Base-by-base conservation (phyloP, 2,329 filamentous ascomycete species). In the Colletotrichum caudatum region DNA sequence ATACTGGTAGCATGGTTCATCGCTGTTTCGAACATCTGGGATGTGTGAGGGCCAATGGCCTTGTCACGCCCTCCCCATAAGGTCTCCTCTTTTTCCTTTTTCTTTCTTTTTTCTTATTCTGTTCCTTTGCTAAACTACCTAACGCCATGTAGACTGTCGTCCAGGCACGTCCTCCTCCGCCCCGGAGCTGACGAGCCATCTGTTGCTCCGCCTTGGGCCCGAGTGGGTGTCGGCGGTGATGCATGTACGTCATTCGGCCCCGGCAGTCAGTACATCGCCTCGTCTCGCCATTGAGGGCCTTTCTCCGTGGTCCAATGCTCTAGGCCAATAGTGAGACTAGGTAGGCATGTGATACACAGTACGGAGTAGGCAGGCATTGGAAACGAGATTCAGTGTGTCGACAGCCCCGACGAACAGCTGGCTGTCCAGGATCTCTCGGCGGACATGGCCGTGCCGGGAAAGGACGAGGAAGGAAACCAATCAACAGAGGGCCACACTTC, bases 201-300 rank as follows among this genome's bases (percentile, higher is more conserved):
- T 35, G 60, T 44, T 69, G 65, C 69, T 71, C 69, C 69, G 69
- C 69, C 59, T 60, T 71, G 29, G 29, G 48, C 59, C 39, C 44
- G 48, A 64, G 69, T 71, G 69, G 69, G 69, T 71, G 64, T 60
- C 65, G 59, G 51, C 53, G 41, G 58, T 58, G 33, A 50, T 41
- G 35, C 41, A 63, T 71, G 69, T 71, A 71, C 69, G 69, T 69
- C 69, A 71, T 71, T 64, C 69, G 65, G 69, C 59, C 64, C 63
- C 69, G 69, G 69, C 69, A 69, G n/a, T 71, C 69, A 69, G n/a
- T 71, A 59, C 54, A 50, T 64, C 59, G 69, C 54, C 29, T 71
- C 65, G 69, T 66, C 69, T 71, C 65, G 53, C 48, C 46, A 58
- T 64, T 51, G 59, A 71, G 46, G 64, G 35, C 51, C 50, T 39